phyloP scores from a whole-genome alignment of 1,284 basidiomycete genomes.

The Boletellus deceptivus region DNA sequence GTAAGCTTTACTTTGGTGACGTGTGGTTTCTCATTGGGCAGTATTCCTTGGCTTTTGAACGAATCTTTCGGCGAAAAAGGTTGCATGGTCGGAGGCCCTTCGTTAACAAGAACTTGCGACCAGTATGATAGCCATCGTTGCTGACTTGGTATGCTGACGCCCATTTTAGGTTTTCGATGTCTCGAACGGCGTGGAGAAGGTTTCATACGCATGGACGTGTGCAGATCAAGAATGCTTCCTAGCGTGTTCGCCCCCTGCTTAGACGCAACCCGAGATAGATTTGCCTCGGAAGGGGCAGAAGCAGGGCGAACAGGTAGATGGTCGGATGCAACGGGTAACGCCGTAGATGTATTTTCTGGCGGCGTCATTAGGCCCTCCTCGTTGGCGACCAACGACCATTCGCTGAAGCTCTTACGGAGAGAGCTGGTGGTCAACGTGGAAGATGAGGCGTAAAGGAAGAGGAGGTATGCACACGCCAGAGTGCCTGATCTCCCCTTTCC shows the following conservation, averaged over 20 bases:
- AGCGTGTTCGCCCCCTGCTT: constrained; percentile 37
- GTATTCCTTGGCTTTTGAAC: constrained; percentile 5
- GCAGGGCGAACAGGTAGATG: not conserved
- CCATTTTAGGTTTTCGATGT: constrained; percentile 48
- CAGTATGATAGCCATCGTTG: constrained; percentile 72
- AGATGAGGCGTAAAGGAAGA: constrained; percentile 41
- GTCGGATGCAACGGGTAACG: not conserved
- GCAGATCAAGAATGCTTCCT: constrained; percentile 61
- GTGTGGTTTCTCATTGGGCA: constrained; percentile 3
- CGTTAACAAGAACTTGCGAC: constrained; percentile 59
- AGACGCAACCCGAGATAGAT: constrained; percentile 21
- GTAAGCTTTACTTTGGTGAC: constrained; percentile 44
- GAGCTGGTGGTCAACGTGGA: not conserved
- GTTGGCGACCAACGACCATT: constrained; percentile 22
- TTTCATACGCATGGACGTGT: constrained; percentile 72
- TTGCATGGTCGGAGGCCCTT: constrained; percentile 53
- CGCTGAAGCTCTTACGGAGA: constrained; percentile 6
- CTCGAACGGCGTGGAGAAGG: constrained; percentile 29
- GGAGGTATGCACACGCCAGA: constrained; percentile 75
- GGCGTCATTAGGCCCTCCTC: constrained; percentile 24
- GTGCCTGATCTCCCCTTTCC: constrained; percentile 84
- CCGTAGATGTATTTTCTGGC: not conserved
- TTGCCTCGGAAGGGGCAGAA: constrained; percentile 1
- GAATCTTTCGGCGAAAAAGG: not conserved
- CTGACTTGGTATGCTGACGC: constrained; percentile 76